phyloP scores from a whole-genome alignment of 495 filamentous ascomycete species.

The Sabuloglossum arenarium region DNA sequence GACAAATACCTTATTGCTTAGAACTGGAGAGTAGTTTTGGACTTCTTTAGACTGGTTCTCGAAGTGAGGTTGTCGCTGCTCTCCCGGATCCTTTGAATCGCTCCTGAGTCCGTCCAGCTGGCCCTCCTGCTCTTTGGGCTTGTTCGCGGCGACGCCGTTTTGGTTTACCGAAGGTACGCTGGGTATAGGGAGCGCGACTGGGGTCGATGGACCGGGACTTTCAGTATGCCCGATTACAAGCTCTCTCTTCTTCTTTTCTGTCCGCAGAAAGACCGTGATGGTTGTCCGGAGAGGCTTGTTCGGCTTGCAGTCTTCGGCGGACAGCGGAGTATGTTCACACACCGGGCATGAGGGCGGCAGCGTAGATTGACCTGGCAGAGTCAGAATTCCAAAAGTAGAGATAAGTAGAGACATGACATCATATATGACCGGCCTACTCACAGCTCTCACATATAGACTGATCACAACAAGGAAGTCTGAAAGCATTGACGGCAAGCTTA shows the following conservation, averaged over 20 bases:
- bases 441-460: constrained; percentile 84
- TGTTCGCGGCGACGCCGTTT: background rate
- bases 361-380: constrained; percentile 43
- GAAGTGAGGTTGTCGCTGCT: background rate
- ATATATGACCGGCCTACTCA: constrained; percentile 24
- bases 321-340: constrained; percentile 75
- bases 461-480: constrained; percentile 83
- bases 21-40: background rate
- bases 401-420: background rate
- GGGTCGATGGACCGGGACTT: background rate
- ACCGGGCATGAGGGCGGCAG: constrained; percentile 71
- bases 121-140: background rate
- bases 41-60: background rate
- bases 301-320: constrained; percentile 65
- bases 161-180: background rate
- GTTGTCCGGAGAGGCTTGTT: constrained; percentile 78
- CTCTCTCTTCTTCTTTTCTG: constrained; percentile 62
- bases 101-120: background rate
- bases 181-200: background rate
- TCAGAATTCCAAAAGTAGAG: constrained; percentile 10
- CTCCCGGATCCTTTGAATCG: background rate
- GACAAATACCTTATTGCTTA: background rate
- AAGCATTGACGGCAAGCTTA: constrained; percentile 77
- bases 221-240: constrained; percentile 1
- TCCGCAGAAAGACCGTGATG: constrained; percentile 69